Conservation (phyloP, 179 eudicot genomes). For the Heliamphora pulchella region DNA sequence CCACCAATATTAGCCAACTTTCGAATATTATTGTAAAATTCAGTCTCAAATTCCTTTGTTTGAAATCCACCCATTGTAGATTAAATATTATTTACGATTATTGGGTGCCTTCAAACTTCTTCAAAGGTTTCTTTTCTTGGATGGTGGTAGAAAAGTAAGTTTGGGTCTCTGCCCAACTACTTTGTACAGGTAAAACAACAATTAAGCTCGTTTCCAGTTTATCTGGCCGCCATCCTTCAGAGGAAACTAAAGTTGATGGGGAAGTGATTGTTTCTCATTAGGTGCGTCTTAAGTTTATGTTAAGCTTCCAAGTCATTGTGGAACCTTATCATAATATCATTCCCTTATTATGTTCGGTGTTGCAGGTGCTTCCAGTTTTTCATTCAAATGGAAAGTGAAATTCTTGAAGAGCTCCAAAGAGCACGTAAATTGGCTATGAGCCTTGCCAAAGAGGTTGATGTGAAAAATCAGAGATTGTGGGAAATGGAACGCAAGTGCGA, state of each 20-base stretch:
- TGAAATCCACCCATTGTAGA: background rate
- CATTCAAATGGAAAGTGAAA: constrained; percentile 19
- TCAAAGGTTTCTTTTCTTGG: constrained; percentile 3
- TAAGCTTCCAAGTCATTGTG: background rate
- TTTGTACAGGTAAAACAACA: background rate
- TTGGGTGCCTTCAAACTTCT: constrained; percentile 1
- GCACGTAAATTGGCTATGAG: constrained; percentile 35
- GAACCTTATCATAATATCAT: background rate
- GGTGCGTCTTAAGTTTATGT: background rate
- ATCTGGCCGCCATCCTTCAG: background rate
- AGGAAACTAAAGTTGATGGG: background rate
- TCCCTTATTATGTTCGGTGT: background rate
- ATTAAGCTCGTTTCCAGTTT: background rate
- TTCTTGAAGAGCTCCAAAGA: constrained; percentile 26
- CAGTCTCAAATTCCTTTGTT: background rate
- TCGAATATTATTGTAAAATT: too few relatives aligned
- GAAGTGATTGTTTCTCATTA: background rate
- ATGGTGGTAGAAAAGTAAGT: background rate
- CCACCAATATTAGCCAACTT: too few relatives aligned
- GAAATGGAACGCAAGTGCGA: constrained; percentile 36
- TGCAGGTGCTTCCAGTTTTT: constrained; percentile 3
- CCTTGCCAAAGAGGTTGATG: constrained; percentile 50
- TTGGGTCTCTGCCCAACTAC: background rate
- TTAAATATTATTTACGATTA: background rate
- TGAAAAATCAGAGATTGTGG: constrained; percentile 40